Evolutionary conservation across 176 grass and related monocot species (phyloP).

Genomic region (Carex parvula): DNA sequence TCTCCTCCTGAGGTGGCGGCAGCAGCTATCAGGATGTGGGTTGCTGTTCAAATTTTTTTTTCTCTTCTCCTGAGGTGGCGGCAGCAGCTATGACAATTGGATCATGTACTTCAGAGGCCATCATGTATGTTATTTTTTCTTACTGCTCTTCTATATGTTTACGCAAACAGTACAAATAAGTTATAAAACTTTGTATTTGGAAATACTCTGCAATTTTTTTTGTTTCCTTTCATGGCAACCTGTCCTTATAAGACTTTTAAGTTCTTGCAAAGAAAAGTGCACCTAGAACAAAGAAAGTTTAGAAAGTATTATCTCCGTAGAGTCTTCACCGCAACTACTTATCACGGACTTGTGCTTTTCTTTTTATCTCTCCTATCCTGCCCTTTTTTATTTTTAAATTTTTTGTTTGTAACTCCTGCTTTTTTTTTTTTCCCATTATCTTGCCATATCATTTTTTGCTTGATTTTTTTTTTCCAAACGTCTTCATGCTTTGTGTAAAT

Average conservation of each 20-base stretch:
- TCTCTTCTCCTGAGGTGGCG: not conserved
- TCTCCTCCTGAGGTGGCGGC: not conserved
- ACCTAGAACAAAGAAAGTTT: not conserved
- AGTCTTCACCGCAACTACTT: not conserved
- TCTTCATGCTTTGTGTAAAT: not conserved
- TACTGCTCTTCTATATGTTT: not conserved
- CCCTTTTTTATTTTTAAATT: not conserved
- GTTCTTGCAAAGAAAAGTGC: not conserved
- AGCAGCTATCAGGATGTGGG: not conserved
- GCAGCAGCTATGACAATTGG: conserved; percentile 31
- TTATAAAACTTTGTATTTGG: too few species aligned
- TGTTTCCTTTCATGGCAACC: not conserved
- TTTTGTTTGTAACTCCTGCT: too few species aligned
- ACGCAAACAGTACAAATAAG: too few species aligned
- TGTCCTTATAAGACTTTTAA: not conserved
- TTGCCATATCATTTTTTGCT: too few species aligned
- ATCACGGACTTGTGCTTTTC: not conserved
- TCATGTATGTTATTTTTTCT: conserved; percentile 27
- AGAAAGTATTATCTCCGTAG: not conserved
- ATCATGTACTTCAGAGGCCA: conserved; percentile 33
- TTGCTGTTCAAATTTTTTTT: not conserved
- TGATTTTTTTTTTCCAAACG: not conserved
- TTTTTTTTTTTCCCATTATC: too few species aligned
- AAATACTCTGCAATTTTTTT: too few species aligned
- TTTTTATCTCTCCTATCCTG: not conserved